Base-by-base conservation (phyloP, 495 filamentous ascomycete genomes). In the Penicillium cinerascens region DNA sequence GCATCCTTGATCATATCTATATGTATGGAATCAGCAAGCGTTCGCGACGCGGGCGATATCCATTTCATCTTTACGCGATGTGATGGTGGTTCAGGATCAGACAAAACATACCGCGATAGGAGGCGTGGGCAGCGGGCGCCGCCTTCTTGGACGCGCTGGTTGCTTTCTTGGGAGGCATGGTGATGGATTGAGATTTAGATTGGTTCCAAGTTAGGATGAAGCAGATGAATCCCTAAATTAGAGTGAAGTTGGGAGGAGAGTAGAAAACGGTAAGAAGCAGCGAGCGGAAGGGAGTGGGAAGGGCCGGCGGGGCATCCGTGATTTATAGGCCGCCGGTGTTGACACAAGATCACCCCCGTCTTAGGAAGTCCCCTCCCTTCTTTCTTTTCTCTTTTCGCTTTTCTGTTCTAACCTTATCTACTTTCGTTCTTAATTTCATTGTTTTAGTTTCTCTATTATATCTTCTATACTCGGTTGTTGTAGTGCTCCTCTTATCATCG, bases 1-100 rank as follows among this genome's bases (percentile, higher is more conserved):
- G 83, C 83, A 72, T 85, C 82, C 70, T 81, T 83, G 70, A 87
- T 84, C 83, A 87, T 82, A 75, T 76, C 76, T 79, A 73, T 73
- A 73, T 75, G 44, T 47, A 46, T 66, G n/a, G 51, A 69, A 75
- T 82, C 73, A 80, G 75, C 65, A 76, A 47, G 61, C 25, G 56
- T 64, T 68, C 67, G 78, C 77, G 78, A 79, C 69, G 50, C 59
- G 42, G 61, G 51, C 38, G 36, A 64, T 67, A 54, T 22, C 27
- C 54, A 21, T 25, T 52, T 60, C 56, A 62, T 51, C 46, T 55
- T 56, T 49, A 67, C 73, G 75, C 75, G 77, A 80, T 73, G 67
- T 44, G 54, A 57, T 71, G 66, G 65, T 59, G 70, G 52, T 17
- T 38, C 42, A 74, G 56, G 69, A 74, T 72, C 68, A 73, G 71